Evolutionary conservation across 306 rosid species (phyloP).

Genomic region (Vigna radiata): DNA sequence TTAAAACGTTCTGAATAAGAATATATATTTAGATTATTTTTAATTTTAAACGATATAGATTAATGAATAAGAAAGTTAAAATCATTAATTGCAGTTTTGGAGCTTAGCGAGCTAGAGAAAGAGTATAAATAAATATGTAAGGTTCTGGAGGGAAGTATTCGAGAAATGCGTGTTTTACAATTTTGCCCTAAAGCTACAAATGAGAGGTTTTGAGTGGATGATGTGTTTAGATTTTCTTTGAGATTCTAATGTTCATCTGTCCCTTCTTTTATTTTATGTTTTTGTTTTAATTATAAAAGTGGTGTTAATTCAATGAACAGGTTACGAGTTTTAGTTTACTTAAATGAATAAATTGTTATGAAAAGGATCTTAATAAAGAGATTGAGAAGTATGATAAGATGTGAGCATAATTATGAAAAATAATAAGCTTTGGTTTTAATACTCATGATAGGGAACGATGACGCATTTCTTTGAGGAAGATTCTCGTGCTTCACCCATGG

Average conservation of each 20-base stretch:
- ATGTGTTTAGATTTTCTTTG: not conserved
- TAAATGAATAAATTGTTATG: not conserved
- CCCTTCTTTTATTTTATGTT: not conserved
- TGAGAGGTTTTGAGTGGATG: not conserved
- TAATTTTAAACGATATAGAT: too few relatives aligned
- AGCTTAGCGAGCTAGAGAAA: not conserved
- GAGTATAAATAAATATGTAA: not conserved
- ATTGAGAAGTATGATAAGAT: not conserved
- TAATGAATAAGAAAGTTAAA: not conserved
- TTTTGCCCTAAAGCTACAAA: not conserved
- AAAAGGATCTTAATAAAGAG: not conserved
- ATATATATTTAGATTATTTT: too few relatives aligned
- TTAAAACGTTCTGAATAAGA: too few relatives aligned
- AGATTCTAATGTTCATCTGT: not conserved
- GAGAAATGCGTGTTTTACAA: not conserved
- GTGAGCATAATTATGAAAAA: too few relatives aligned
- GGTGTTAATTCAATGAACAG: not conserved
- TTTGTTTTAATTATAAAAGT: not conserved
- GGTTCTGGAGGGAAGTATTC: not conserved
- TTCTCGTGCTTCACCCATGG: conserved; percentile 1
- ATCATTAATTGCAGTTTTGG: not conserved
- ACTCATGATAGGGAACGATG: not conserved
- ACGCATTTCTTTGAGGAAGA: conserved; percentile 8
- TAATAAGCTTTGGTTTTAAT: not conserved
- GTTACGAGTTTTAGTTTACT: not conserved